Evolutionary conservation across 306 rosid genomes (phyloP), one percentile per base, ranked within the genome.

Genomic region (Astragalus glycyphyllos): DNA sequence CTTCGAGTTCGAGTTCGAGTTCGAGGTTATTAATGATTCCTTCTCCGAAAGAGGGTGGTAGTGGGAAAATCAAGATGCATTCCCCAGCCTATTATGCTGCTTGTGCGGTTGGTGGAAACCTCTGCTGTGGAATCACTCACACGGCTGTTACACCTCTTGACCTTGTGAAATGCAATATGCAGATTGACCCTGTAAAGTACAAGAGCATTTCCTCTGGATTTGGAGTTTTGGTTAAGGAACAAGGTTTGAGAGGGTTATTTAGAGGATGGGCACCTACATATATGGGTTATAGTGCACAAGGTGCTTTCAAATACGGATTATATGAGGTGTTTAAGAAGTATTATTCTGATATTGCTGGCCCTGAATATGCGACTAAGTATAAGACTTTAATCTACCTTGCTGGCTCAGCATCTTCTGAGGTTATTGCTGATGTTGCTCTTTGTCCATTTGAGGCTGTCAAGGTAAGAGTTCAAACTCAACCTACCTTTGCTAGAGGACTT

Each of bases 341-440:
- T 80, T 90, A 90, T 81, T 89, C 97, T 40, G 98, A 94, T 72
- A 73, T 87, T 82, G 97, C 86, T 56, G 98, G 98, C 4, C 92
- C 96, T 12, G 97, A 90, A 80, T 83, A 77, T 83, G 85, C 98
- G 17, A 73, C 88, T 54, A 94, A 94, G 83, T 90, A 94, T 78
- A 94, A 94, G 89, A 94, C 98, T 65, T 78, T 94, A 84, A 87
- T 94, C 74, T 94, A 94, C 80, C 92, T 94, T 49, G 97, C 97
- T 64, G 98, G 97, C 59, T 73, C 97, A 32, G 97, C 97, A 11
- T 90, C 98, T 48, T 88, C 98, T 4, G 98, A 94, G 92, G 58
- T 89, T 45, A 89, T 94, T 74, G 98, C 98, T 0, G 98, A 84
- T 83, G 16, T 90, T 84, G 98, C 95, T 0, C 96, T 94, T 72